A percentile compares a stretch with the other conserved stretches of the same genome.
phyloP scores from a whole-genome alignment of 75 land plant species.

The Larix kaempferi region DNA sequence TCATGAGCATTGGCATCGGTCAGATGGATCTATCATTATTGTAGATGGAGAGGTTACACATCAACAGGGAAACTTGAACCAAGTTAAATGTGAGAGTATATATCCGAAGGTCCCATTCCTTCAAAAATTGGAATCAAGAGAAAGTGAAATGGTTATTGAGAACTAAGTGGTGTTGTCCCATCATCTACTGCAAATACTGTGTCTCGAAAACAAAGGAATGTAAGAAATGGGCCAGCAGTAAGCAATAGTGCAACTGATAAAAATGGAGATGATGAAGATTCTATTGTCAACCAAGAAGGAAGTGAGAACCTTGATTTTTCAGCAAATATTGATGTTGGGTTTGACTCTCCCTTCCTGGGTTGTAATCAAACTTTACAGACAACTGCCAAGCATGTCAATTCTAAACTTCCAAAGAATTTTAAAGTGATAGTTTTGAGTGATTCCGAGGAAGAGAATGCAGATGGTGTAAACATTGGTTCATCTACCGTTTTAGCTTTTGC shows the following conservation, averaged over 20 bases:
- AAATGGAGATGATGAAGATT: slow-evolving; percentile 71
- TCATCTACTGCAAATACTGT: slow-evolving; percentile 29
- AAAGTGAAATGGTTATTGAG: slow-evolving; percentile 73
- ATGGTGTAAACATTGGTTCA: slow-evolving; percentile 27
- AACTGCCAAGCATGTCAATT: slow-evolving; percentile 12
- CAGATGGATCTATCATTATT: too few relatives aligned
- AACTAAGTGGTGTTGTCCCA: slow-evolving; percentile 46
- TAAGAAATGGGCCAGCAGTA: slow-evolving; percentile 15
- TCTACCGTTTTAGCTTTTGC: slow-evolving; percentile 22
- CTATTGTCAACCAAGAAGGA: slow-evolving; percentile 79
- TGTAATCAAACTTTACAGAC: slow-evolving; percentile 27
- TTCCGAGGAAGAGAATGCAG: slow-evolving; percentile 69
- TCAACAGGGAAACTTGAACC: too few relatives aligned
- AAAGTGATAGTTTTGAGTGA: slow-evolving; percentile 93
- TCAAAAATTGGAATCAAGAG: slow-evolving; percentile 61
- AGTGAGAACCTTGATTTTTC: slow-evolving; percentile 47
- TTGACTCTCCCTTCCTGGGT: slow-evolving; percentile 36
- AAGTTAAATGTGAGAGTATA: too few relatives aligned
- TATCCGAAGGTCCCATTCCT: too few relatives aligned
- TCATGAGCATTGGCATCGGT: too few relatives aligned
- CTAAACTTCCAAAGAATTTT: slow-evolving; percentile 22
- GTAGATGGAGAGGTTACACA: too few relatives aligned
- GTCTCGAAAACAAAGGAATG: neutral
- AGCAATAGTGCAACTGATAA: slow-evolving; percentile 82
- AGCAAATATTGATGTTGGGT: slow-evolving; percentile 40